Evolutionary conservation across 768 basidiomycete species (phyloP), one percentile per base, ranked within the genome.

Genomic region (Xerocomus spinulosus): DNA sequence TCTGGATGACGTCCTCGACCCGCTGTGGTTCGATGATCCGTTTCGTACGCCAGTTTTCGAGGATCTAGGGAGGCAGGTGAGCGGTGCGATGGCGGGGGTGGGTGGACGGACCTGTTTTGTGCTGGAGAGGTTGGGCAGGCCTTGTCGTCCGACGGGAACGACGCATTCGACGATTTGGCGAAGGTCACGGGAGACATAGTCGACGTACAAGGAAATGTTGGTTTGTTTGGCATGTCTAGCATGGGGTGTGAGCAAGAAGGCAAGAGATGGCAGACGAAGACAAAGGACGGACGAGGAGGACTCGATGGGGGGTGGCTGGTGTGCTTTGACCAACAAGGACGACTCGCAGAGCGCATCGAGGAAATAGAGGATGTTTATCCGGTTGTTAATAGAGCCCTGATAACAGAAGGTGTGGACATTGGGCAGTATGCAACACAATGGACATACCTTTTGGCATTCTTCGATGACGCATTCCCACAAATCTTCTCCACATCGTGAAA

Each of bases 281-380:
- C 5, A 15, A 23, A 54, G 55, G 8, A 24, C 64, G 60, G 64
- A 55, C 9, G 64, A 54, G 0, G 58, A 37, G 1, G 36, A 48
- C 32, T 64, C 51, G 3, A 41, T 24, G 12, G 51, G 49, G 0
- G 77, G 71, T 35, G 51, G 53, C 38, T 62, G 63, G 42, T 78
- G 77, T 0, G 83, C 78, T 56, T 81, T 85, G 40, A 82, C 80
- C 28, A 85, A 72, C 3, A 88, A 73, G 26, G 81, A 89, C 0
- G 82, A 77, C 60, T 91, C 89, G 64, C 87, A 92, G 12, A 96
- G 75, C 0, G 87, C 83, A 66, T 95, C 92, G 35, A 97, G 79
- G 61, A 94, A 83, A 64, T 95, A 92, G 0, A 96, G 72, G 50
- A 95, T 85, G 66, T 96, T 96, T 57, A 97, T 94, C n/a, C 91